These are phyloP conservation scores for button mushroom (Agaricus bisporus) DNA, from an alignment of 768 basidiomycete genomes.

Conservation along the genomic window DNA sequence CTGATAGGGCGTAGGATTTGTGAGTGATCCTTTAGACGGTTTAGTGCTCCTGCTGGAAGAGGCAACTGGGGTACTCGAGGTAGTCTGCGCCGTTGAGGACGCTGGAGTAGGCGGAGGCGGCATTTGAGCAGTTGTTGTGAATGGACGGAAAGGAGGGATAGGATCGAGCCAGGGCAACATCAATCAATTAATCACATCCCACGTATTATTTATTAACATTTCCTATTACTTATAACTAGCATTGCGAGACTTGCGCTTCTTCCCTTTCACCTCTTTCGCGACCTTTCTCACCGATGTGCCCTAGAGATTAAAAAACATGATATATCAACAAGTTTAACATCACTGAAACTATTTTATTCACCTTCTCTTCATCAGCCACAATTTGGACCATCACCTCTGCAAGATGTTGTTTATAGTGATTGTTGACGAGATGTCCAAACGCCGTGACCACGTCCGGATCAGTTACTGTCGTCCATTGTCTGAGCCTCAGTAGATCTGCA, in stretches of 20 bases:
- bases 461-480: slow-evolving; percentile 28
- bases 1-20: slow-evolving; percentile 34
- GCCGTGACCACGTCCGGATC: slow-evolving; percentile 16
- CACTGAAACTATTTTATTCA: background rate
- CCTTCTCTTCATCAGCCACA: background rate
- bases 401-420: slow-evolving; percentile 3
- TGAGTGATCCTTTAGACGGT: slow-evolving; percentile 13
- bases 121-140: background rate
- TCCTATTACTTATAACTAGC: background rate
- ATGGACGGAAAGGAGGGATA: background rate
- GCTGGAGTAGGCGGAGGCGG: background rate
- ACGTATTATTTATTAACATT: background rate
- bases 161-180: slow-evolving; percentile 3
- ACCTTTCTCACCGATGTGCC: slow-evolving; percentile 4
- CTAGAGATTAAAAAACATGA: background rate
- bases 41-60: background rate
- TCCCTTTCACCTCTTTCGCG: slow-evolving; percentile 1
- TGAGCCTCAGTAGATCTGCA: slow-evolving; percentile 20
- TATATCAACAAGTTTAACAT: background rate
- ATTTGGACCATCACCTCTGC: background rate
- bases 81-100: background rate
- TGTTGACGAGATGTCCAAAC: slow-evolving; percentile 6
- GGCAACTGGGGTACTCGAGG: background rate
- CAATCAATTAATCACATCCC: background rate
- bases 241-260: slow-evolving; percentile 4